Conservation (phyloP, 225 moss, liverwort and hornwort species). For the Neckera pumila region DNA sequence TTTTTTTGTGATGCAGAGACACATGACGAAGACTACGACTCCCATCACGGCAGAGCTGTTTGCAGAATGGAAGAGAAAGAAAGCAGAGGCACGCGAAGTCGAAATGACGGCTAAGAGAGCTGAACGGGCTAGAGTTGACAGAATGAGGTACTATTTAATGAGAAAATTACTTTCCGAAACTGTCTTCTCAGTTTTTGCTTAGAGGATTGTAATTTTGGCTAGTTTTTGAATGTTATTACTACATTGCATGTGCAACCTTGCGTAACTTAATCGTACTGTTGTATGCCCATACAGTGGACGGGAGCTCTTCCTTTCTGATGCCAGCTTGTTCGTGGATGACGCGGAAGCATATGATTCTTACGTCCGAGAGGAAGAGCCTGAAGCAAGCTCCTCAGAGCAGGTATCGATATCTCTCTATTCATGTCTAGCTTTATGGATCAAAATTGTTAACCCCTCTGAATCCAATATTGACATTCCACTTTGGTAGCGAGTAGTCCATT, state of each 20-base stretch:
- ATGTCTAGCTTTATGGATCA: neutral
- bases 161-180: no score
- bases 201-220: neutral
- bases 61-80: slow-evolving; percentile 71
- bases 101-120: slow-evolving; percentile 55
- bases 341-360: slow-evolving; percentile 77
- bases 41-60: slow-evolving; percentile 75
- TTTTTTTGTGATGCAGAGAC: slow-evolving; percentile 35
- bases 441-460: neutral
- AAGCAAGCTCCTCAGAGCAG: slow-evolving; percentile 2
- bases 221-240: neutral
- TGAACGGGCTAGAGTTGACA: slow-evolving; percentile 76
- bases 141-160: slow-evolving; percentile 57
- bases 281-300: slow-evolving; percentile 54
- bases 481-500: neutral
- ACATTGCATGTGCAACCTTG: neutral
- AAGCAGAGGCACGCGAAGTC: slow-evolving; percentile 57
- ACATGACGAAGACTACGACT: slow-evolving; percentile 55
- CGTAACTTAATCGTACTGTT: neutral
- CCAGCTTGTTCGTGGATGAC: slow-evolving; percentile 95
- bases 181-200: neutral
- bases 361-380: slow-evolving; percentile 43
- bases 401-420: neutral
- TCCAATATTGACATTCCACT: neutral
- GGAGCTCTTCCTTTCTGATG: slow-evolving; percentile 81